Evolutionary conservation across 2,329 filamentous ascomycete species (phyloP).

Genomic region (Ophiostoma sp.): DNA sequence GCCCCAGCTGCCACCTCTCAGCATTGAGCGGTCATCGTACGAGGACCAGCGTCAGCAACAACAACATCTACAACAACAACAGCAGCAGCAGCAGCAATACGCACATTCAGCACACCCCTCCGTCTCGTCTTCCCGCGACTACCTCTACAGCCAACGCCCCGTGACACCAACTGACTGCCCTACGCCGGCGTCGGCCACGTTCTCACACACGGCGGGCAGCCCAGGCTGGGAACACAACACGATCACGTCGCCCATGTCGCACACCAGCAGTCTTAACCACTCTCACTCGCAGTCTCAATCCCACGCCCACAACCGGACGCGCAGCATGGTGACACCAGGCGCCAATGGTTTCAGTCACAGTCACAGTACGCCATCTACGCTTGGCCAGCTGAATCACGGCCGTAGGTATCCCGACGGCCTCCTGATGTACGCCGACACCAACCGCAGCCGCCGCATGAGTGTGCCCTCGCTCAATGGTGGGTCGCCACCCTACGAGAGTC

Average conservation of each 20-base stretch:
- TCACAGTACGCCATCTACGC: background rate
- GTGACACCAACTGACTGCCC: slow-evolving; percentile 69
- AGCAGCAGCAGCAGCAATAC: background rate
- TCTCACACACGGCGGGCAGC: slow-evolving; percentile 69
- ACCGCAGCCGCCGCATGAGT: slow-evolving; percentile 1
- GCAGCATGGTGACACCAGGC: slow-evolving; percentile 9
- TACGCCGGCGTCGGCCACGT: slow-evolving; percentile 78
- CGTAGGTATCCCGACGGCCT: background rate
- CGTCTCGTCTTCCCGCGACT: background rate
- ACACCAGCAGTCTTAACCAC: slow-evolving; percentile 59
- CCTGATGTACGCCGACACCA: background rate
- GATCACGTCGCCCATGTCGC: slow-evolving; percentile 66
- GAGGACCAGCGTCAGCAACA: slow-evolving; percentile 58
- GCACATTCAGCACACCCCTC: background rate
- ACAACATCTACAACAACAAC: slow-evolving; percentile 31
- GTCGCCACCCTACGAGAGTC: background rate
- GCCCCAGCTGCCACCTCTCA: slow-evolving; percentile 38
- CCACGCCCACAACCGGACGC: slow-evolving; percentile 3
- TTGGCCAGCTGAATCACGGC: slow-evolving; percentile 2
- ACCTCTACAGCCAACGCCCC: slow-evolving; percentile 55
- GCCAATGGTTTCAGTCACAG: slow-evolving; percentile 5
- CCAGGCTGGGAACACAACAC: slow-evolving; percentile 65
- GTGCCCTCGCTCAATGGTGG: background rate
- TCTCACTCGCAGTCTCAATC: slow-evolving; percentile 44
- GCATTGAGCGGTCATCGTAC: slow-evolving; percentile 63